Base-by-base conservation (phyloP, 2,329 filamentous ascomycete genomes). In the Drechslerella dactyloides region DNA sequence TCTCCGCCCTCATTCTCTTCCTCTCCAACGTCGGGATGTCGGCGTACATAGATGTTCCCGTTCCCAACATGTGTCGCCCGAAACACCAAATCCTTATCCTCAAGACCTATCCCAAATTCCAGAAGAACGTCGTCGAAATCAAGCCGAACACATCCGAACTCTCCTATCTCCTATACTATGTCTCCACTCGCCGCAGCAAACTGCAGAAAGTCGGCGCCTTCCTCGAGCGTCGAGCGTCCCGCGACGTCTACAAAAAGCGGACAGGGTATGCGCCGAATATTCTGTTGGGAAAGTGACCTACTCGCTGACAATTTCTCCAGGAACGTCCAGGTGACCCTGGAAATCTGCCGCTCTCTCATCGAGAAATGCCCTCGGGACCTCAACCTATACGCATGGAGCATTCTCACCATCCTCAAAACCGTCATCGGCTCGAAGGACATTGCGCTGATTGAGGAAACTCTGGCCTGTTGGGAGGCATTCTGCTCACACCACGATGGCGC, bases 61-160 rank as follows among this genome's bases (percentile, higher is more conserved):
- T 72, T 56, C 68, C 68, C 42, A 72, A 72, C 46, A 72, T 72
- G 68, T 72, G 68, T 65, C 91, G 93, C 72, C 93, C 94, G 27
- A 97, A 97, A 83, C 94, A 99, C 82, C 93, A 97, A 85, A 90
- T 97, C 76, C 84, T 97, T 73, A 89, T 97, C 75, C 86, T 97
- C 75, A 97, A 96, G 82, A 97, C 93, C 83, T 99, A 97, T 80
- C 94, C 94, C 15, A 89, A 90, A 76, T 93, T 90, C 74, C 90
- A 90, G 75, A 97, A 97, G 82, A 91, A 91, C 57, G 89, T 90
- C 74, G 89, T 93, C 79, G 91, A 96, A 78, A 91, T 96, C 78
- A 96, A 93, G 81, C 93, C 94, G 50, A 97, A 97, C 81, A 91
- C 91, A 75, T 96, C 91, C 81, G 94, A 99, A 83, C 86, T 99